These are phyloP conservation scores for Solanum etuberosum DNA, from an alignment of 257 asterid genomes.

Conservation along the genomic window DNA sequence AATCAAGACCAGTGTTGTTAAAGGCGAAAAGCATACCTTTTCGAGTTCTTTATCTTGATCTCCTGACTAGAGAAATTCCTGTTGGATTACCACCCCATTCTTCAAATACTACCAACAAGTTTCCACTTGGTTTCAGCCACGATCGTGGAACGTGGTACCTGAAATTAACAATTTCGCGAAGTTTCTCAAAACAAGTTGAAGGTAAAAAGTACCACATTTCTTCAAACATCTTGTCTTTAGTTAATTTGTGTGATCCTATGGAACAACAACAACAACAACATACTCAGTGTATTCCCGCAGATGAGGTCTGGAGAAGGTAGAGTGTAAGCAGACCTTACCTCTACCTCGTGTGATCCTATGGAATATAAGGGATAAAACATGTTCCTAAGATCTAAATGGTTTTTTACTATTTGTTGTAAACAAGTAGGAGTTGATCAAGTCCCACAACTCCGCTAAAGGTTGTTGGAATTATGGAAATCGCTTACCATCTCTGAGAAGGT, in stretches of 20 bases:
- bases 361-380: background rate
- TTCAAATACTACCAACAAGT: conserved; percentile 64
- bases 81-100: conserved; percentile 79
- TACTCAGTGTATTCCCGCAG: background rate
- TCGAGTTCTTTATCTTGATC: conserved; percentile 9
- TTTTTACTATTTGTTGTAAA: background rate
- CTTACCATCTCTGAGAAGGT: conserved; percentile 95
- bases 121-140: conserved; percentile 65
- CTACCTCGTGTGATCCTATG: background rate
- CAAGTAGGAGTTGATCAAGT: background rate
- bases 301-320: background rate
- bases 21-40: background rate
- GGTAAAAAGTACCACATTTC: background rate
- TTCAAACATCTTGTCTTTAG: background rate
- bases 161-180: background rate
- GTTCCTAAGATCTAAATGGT: background rate
- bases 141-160: conserved; percentile 88
- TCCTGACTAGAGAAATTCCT: conserved; percentile 41
- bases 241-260: background rate
- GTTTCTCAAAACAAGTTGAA: background rate
- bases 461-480: background rate
- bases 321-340: background rate
- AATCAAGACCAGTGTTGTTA: background rate
- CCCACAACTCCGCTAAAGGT: background rate
- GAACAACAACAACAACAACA: background rate